A percentile compares a stretch with the other conserved stretches of the same genome.
phyloP scores from a whole-genome alignment of 1,139 yeast species.

The Pichia sp. region DNA sequence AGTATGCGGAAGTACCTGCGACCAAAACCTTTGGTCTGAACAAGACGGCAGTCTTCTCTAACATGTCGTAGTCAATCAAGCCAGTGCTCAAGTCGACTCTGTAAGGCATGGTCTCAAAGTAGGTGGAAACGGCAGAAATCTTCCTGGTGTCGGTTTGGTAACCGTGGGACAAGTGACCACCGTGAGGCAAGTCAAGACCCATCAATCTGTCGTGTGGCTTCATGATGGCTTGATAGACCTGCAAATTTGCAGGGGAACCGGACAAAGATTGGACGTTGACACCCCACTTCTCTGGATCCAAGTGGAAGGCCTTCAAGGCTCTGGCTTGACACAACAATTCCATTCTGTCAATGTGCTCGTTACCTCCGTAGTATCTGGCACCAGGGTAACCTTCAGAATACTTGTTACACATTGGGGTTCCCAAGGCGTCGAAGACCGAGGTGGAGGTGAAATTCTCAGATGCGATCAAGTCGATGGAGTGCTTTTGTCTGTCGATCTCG shows the following conservation, averaged over 20 bases:
- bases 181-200: conserved; percentile 97
- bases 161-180: conserved; percentile 98
- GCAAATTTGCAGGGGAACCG: conserved; percentile 97
- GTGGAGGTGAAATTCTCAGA: conserved; percentile 97
- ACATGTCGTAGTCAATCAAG: conserved; percentile 88
- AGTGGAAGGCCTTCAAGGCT: conserved; percentile 81
- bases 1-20: conserved; percentile 98
- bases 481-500: conserved; percentile 91
- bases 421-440: conserved; percentile 93
- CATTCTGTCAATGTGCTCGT: conserved; percentile 91
- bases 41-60: conserved; percentile 82
- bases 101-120: conserved; percentile 98
- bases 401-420: conserved; percentile 94
- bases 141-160: conserved; percentile 94
- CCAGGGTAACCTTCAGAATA: conserved; percentile 88
- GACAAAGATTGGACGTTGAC: conserved; percentile 95
- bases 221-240: conserved; percentile 91
- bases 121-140: conserved; percentile 92
- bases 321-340: conserved; percentile 89
- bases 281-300: conserved; percentile 88
- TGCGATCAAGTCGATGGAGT: conserved; percentile 90
- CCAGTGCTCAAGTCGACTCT: conserved; percentile 90
- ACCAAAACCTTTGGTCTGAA: conserved; percentile 94
- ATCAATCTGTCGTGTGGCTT: conserved; percentile 92
- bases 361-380: conserved; percentile 85